Percentiles rank a stretch among this genome's conserved stretches.
Conservation (phyloP, 805 yeast genomes). For the Nakazawaea molendinolei region DNA sequence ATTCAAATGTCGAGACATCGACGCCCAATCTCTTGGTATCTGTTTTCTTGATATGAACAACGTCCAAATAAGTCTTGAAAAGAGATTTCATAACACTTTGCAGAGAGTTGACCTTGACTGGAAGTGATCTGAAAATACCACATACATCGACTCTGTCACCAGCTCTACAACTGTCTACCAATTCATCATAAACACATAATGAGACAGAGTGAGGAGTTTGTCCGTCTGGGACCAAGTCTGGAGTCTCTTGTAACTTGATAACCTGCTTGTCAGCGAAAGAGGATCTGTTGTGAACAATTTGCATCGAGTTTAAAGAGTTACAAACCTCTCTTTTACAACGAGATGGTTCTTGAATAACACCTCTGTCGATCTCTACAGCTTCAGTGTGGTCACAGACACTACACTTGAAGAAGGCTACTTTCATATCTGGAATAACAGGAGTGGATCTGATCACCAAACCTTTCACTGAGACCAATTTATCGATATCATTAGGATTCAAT, state of each 20-base stretch:
- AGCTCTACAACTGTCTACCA: conserved; percentile 90
- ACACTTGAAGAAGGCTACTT: conserved; percentile 92
- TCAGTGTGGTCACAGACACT: conserved; percentile 90
- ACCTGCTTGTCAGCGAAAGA: conserved; percentile 94
- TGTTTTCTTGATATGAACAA: conserved; percentile 83
- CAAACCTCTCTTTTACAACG: conserved; percentile 89
- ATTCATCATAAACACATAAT: conserved; percentile 89
- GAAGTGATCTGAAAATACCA: conserved; percentile 89
- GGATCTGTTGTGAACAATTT: conserved; percentile 84
- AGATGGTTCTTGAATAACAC: conserved; percentile 88
- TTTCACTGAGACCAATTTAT: conserved; percentile 83
- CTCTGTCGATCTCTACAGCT: conserved; percentile 89
- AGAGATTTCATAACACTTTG: conserved; percentile 78
- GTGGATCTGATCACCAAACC: conserved; percentile 88
- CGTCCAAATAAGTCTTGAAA: conserved; percentile 91
- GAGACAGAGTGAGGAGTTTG: conserved; percentile 97
- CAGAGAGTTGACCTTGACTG: conserved; percentile 80
- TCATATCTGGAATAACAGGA: conserved; percentile 95
- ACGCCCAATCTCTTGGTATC: conserved; percentile 77
- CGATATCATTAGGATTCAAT: conserved; percentile 89
- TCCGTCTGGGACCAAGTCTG: conserved; percentile 95
- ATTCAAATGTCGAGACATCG: conserved; percentile 66
- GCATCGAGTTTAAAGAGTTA: conserved; percentile 79
- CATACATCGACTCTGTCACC: conserved; percentile 96
- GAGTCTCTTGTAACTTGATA: conserved; percentile 89